A percentile compares a stretch with the other conserved stretches of the same genome.
Evolutionary conservation across 345 rosid genomes (phyloP).

Genomic region (Moringa oleifera): DNA sequence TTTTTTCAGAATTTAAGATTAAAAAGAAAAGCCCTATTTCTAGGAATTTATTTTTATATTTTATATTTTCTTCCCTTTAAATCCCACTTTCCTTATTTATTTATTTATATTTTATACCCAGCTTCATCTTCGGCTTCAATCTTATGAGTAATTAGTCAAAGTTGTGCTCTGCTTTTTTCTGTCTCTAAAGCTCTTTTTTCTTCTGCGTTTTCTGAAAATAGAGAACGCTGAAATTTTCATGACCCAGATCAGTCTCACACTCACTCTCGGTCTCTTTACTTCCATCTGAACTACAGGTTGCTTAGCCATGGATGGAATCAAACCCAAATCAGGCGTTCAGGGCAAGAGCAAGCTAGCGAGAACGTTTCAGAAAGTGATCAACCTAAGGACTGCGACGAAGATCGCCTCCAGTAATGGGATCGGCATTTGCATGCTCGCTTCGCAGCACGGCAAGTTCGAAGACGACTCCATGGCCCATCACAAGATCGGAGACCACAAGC

Average conservation of each 20-base stretch:
- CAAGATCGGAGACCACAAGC: conserved; percentile 7
- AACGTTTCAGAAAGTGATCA: conserved; percentile 67
- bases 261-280: conserved; percentile 4
- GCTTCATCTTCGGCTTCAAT: conserved; percentile 25
- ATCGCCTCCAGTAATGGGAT: conserved; percentile 57
- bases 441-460: conserved; percentile 40
- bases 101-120: too few relatives aligned
- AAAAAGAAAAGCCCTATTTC: too few relatives aligned
- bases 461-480: conserved; percentile 22
- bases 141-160: conserved; percentile 40
- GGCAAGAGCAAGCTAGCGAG: conserved; percentile 51
- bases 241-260: too few relatives aligned
- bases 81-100: too few relatives aligned
- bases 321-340: conserved; percentile 42
- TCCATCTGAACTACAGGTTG: background rate
- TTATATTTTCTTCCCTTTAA: too few relatives aligned
- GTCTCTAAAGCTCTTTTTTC: conserved; percentile 15
- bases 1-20: too few relatives aligned
- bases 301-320: conserved; percentile 62
- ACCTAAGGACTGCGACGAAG: conserved; percentile 38
- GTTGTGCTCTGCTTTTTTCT: conserved; percentile 24
- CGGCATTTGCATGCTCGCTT: conserved; percentile 61
- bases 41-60: too few relatives aligned
- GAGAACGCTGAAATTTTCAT: conserved; percentile 1
- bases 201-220: conserved; percentile 5